Evolutionary conservation across 805 yeast genomes (phyloP), one percentile per base, ranked within the genome.

Genomic region (Wickerhamomyces alni): DNA sequence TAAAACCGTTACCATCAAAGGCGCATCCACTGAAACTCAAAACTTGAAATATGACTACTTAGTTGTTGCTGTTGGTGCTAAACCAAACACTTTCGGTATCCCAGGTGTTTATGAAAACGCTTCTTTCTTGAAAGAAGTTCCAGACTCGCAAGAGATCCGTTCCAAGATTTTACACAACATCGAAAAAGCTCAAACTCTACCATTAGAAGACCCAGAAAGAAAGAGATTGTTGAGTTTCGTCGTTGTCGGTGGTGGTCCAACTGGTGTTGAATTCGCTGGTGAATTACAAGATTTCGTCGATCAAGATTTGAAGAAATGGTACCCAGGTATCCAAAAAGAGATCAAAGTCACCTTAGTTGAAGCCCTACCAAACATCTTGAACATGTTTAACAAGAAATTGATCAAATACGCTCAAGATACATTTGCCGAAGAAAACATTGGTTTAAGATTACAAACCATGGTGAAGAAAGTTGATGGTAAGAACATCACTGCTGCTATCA

Each of bases 221-320:
- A 76, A 79, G 66, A 78, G 95, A 62, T 74, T 91, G 54, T 74
- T 89, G 60, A 83, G 82, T 46, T 81, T 88, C 54, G 91, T 91
- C 46, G 95, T 91, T 46, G 94, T 93, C 51, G 98, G 98, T 57
- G 98, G 97, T 66, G 98, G 98, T 48, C 97, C 98, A 61, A 89
- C 98, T 33, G 98, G 98, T 69, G 96, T 89, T 46, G 97, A 88
- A 68, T 84, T 88, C 55, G 96, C 97, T 51, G 98, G 95, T 57
- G 97, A 91, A 67, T 69, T 89, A 54, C 94, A 85, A 67, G 98
- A 89, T 65, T 91, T 86, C 66, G 84, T 88, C 46, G 88, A 85
- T 62, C 94, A 89, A 63, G 98, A 89, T 65, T 73, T 89, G 65
- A 67, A 69, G 54, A 85, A 82, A 66, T 86, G 94, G 88, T 82